phyloP scores from a whole-genome alignment of 2,329 filamentous ascomycete genomes.

The Epicoccum nigrum region DNA sequence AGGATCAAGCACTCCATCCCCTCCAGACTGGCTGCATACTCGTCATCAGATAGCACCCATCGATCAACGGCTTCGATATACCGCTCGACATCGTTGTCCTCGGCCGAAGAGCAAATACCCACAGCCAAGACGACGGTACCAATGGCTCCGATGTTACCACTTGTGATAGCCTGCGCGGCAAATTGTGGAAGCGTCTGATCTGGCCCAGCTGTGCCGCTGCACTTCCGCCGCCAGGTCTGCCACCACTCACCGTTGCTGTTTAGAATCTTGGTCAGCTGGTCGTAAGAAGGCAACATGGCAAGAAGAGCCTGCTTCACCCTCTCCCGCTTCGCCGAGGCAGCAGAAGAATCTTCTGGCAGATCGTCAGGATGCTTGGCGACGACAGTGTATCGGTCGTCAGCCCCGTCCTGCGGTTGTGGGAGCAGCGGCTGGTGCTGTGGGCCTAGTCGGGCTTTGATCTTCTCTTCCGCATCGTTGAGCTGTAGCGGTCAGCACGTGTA shows the following conservation, averaged over 20 bases:
- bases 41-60: constrained; percentile 57
- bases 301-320: constrained; percentile 45
- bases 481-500: constrained; percentile 24
- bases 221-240: constrained; percentile 51
- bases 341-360: constrained; percentile 27
- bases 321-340: constrained; percentile 41
- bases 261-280: constrained; percentile 42
- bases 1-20: constrained; percentile 61
- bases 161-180: constrained; percentile 54
- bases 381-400: constrained; percentile 36
- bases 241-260: constrained; percentile 51
- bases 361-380: constrained; percentile 41
- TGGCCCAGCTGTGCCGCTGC: constrained; percentile 49
- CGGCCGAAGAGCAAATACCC: constrained; percentile 48
- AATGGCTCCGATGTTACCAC: constrained; percentile 49
- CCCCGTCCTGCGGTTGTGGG: constrained; percentile 15
- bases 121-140: constrained; percentile 46
- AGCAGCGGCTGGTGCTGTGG: constrained; percentile 25
- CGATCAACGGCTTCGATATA: constrained; percentile 56
- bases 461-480: constrained; percentile 46
- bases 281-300: constrained; percentile 42
- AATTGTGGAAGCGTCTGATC: constrained; percentile 48
- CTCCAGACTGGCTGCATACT: constrained; percentile 58
- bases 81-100: constrained; percentile 53
- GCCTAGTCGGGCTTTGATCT: constrained; percentile 36